Conservation (phyloP, 257 asterid species). For the Solanum medicagineum region DNA sequence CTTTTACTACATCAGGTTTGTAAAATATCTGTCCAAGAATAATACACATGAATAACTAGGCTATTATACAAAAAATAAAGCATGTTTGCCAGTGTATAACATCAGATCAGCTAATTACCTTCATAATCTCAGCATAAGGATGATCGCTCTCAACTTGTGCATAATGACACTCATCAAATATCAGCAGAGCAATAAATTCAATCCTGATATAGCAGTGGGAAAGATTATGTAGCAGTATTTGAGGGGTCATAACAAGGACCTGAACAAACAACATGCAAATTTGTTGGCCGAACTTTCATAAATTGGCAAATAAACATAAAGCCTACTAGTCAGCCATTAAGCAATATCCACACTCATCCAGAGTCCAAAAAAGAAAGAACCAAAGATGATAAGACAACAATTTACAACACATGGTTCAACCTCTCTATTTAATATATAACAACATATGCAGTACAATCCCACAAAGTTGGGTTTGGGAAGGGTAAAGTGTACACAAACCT, state of each 20-base stretch:
- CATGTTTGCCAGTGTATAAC: background rate
- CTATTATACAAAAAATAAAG: background rate
- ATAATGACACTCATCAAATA: constrained; percentile 96
- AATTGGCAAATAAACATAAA: background rate
- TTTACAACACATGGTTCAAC: background rate
- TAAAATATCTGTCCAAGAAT: constrained; percentile 55
- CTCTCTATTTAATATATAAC: background rate
- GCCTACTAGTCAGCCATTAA: background rate
- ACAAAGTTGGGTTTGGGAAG: too few species aligned
- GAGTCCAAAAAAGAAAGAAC: background rate
- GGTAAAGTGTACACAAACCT: too few species aligned
- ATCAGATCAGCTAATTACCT: constrained; percentile 33
- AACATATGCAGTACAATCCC: too few species aligned
- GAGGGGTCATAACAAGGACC: constrained; percentile 97
- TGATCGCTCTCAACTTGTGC: constrained; percentile 90
- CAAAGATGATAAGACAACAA: background rate
- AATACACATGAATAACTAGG: constrained; percentile 14
- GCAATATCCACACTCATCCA: background rate
- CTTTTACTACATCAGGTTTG: constrained; percentile 37
- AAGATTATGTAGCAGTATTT: constrained; percentile 57
- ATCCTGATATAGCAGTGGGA: constrained; percentile 76
- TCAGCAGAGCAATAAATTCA: constrained; percentile 73
- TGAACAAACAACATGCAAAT: constrained; percentile 23
- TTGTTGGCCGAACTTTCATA: background rate
- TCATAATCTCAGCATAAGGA: constrained; percentile 97